Evolutionary conservation across 2,329 filamentous ascomycete genomes (phyloP).

Genomic region (Nothomitra cinnamomea): DNA sequence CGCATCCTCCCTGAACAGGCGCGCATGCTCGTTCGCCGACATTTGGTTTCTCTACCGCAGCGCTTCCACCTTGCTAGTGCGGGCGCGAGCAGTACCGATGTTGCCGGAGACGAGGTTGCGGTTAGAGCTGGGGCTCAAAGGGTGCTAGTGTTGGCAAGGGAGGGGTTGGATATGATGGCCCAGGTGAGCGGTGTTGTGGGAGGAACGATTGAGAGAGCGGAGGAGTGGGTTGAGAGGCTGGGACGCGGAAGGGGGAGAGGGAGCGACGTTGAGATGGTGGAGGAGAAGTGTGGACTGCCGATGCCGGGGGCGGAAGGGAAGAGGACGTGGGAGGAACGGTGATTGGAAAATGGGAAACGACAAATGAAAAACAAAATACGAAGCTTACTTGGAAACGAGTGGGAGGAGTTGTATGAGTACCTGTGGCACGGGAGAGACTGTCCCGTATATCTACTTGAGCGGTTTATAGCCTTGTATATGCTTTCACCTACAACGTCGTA

Average conservation of each 20-base stretch:
- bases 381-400: too few species aligned
- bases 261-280: neutral
- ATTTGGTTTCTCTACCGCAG: conserved; percentile 70
- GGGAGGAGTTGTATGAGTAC: too few species aligned
- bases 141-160: conserved; percentile 71
- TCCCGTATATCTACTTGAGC: too few species aligned
- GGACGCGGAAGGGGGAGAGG: conserved; percentile 29
- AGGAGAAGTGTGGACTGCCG: neutral
- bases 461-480: too few species aligned
- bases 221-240: conserved; percentile 74
- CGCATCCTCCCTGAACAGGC: conserved; percentile 73
- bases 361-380: too few species aligned
- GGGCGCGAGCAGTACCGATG: neutral
- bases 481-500: too few species aligned
- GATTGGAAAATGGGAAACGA: too few species aligned
- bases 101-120: conserved; percentile 15
- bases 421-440: too few species aligned
- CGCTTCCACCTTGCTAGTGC: conserved; percentile 55
- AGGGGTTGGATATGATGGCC: conserved; percentile 85
- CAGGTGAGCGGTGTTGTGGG: conserved; percentile 81
- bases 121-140: conserved; percentile 40
- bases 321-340: too few species aligned
- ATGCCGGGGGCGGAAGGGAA: too few species aligned
- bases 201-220: conserved; percentile 76
- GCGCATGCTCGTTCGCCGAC: conserved; percentile 60